Evolutionary conservation across 345 rosid species (phyloP).

Genomic region (Melaleuca quinquenervia): DNA sequence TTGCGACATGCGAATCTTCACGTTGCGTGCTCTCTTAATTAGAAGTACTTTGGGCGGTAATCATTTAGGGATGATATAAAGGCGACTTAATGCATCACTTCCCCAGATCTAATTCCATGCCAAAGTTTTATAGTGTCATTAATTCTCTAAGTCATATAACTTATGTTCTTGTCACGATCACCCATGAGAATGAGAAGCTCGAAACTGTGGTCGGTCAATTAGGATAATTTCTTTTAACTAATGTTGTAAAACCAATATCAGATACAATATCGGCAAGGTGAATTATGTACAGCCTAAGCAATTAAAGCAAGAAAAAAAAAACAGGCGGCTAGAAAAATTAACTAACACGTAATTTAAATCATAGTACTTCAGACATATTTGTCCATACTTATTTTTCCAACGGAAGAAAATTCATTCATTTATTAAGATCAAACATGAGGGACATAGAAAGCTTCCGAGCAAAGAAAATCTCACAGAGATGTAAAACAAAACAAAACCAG

Average conservation of each 20-base stretch:
- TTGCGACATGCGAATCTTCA: background rate
- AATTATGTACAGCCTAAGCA: background rate
- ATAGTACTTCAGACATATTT: background rate
- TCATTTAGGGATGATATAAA: background rate
- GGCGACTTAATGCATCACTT: too few relatives aligned
- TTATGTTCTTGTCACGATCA: background rate
- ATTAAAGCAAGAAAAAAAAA: background rate
- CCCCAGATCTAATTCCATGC: too few relatives aligned
- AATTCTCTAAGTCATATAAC: background rate
- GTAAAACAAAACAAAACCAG: too few relatives aligned
- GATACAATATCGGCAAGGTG: background rate
- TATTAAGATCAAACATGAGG: too few relatives aligned
- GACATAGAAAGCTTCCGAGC: too few relatives aligned
- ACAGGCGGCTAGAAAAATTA: background rate
- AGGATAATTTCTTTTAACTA: background rate
- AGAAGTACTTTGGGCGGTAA: background rate
- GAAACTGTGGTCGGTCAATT: background rate
- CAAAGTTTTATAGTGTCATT: too few relatives aligned
- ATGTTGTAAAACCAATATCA: background rate
- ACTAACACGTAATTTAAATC: too few relatives aligned
- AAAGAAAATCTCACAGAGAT: too few relatives aligned
- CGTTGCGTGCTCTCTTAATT: background rate
- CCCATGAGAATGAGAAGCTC: background rate
- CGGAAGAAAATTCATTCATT: too few relatives aligned
- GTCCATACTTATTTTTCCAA: too few relatives aligned